A percentile compares a stretch with the other conserved stretches of the same genome.
Evolutionary conservation across 257 asterid genomes (phyloP).

Genomic region (Solanum commersonii): DNA sequence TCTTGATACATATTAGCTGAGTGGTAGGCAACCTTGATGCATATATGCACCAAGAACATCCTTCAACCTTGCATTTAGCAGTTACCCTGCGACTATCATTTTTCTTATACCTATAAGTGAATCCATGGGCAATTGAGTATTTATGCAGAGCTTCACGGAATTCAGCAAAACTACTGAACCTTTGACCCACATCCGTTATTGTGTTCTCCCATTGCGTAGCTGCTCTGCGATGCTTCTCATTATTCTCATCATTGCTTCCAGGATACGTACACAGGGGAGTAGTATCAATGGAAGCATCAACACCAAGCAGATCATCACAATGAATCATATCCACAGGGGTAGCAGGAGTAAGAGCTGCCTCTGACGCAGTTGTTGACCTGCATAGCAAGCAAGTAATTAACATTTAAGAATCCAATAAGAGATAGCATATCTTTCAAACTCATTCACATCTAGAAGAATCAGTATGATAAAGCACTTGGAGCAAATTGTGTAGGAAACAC

Average conservation of each 20-base stretch:
- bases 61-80: slow-evolving; percentile 92
- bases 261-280: slow-evolving; percentile 29
- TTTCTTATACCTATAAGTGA: slow-evolving; percentile 87
- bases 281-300: slow-evolving; percentile 49
- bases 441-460: not conserved
- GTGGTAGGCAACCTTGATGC: slow-evolving; percentile 94
- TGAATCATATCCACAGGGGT: slow-evolving; percentile 55
- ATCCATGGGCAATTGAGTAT: slow-evolving; percentile 95
- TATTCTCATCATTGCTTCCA: slow-evolving; percentile 27
- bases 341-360: slow-evolving; percentile 50
- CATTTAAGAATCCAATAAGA: not conserved
- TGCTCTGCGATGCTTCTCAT: slow-evolving; percentile 56
- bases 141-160: slow-evolving; percentile 98
- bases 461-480: not conserved
- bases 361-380: slow-evolving; percentile 84
- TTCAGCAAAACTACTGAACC: slow-evolving; percentile 86
- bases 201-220: slow-evolving; percentile 90
- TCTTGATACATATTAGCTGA: slow-evolving; percentile 86
- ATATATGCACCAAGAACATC: slow-evolving; percentile 94
- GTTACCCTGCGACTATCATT: slow-evolving; percentile 96
- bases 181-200: slow-evolving; percentile 93
- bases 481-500: not conserved
- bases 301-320: slow-evolving; percentile 51
- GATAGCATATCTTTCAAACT: not conserved
- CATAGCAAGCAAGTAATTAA: not conserved